These are phyloP conservation scores for Moricandia arvensis DNA, from an alignment of 345 rosid genomes.

Conservation along the genomic window DNA sequence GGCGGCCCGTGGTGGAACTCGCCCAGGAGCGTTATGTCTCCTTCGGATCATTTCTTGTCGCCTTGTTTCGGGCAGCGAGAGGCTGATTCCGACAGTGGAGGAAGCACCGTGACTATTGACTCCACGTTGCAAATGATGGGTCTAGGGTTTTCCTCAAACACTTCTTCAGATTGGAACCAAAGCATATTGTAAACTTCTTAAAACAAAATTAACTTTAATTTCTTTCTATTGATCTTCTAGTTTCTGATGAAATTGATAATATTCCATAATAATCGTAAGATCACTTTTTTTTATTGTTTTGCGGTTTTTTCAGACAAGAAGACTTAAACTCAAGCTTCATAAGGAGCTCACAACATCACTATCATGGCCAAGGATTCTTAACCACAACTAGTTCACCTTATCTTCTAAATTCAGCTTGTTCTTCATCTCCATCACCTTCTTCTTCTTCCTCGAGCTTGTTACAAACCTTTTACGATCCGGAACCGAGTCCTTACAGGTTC, in stretches of 20 bases:
- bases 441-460: conserved; percentile 42
- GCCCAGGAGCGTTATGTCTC: conserved; percentile 38
- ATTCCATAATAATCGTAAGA: conserved; percentile 3
- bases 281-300: not conserved
- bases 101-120: conserved; percentile 40
- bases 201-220: conserved; percentile 1
- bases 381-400: conserved; percentile 34
- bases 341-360: conserved; percentile 36
- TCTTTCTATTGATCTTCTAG: not conserved
- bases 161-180: conserved; percentile 38
- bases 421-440: conserved; percentile 42
- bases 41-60: conserved; percentile 36
- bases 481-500: conserved; percentile 38
- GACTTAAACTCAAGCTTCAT: conserved; percentile 48
- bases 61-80: conserved; percentile 38
- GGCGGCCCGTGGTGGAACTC: conserved; percentile 41
- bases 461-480: conserved; percentile 43
- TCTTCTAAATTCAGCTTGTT: conserved; percentile 26
- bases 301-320: conserved; percentile 46
- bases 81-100: conserved; percentile 43
- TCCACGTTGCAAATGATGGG: conserved; percentile 41
- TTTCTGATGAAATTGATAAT: conserved; percentile 8
- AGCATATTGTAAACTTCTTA: conserved; percentile 26
- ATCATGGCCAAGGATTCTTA: conserved; percentile 35
- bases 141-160: conserved; percentile 38